These are phyloP conservation scores for Malus hybrid DNA, from an alignment of 331 rosid genomes.

Conservation along the genomic window DNA sequence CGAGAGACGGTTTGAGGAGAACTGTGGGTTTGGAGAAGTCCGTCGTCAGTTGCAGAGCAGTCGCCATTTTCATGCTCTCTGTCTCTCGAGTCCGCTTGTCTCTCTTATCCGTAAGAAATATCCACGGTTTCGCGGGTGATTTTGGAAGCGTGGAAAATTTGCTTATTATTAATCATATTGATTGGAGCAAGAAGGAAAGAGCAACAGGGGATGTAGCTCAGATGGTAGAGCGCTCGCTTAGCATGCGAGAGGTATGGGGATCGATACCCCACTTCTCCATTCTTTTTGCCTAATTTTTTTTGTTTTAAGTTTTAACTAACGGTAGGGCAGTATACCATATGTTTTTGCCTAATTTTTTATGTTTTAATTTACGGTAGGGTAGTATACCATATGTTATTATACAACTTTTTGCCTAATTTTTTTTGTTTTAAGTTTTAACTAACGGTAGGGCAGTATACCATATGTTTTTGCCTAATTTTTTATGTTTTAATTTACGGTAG, in stretches of 20 bases:
- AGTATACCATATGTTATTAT: too few relatives aligned
- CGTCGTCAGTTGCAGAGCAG: slow-evolving; percentile 45
- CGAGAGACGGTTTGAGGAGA: slow-evolving; percentile 32
- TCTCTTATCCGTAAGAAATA: slow-evolving; percentile 29
- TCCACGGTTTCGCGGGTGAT: slow-evolving; percentile 59
- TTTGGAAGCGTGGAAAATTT: not conserved
- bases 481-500: too few relatives aligned
- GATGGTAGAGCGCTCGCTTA: slow-evolving; percentile 99
- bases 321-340: too few relatives aligned
- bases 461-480: too few relatives aligned
- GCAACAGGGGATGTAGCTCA: slow-evolving; percentile 63
- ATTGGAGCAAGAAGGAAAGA: accelerated
- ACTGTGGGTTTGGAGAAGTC: slow-evolving; percentile 26
- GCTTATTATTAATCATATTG: accelerated
- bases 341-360: too few relatives aligned
- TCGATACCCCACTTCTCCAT: slow-evolving; percentile 96
- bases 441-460: too few relatives aligned
- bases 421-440: too few relatives aligned
- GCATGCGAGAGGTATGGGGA: slow-evolving; percentile 99
- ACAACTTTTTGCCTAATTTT: too few relatives aligned
- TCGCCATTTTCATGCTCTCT: slow-evolving; percentile 40
- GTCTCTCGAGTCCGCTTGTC: slow-evolving; percentile 17
- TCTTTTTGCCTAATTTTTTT: too few relatives aligned
- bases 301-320: too few relatives aligned
- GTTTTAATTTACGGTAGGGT: too few relatives aligned